Base-by-base conservation (phyloP, 371 early-diverging fungal genomes). In the Mucor irregularis region DNA sequence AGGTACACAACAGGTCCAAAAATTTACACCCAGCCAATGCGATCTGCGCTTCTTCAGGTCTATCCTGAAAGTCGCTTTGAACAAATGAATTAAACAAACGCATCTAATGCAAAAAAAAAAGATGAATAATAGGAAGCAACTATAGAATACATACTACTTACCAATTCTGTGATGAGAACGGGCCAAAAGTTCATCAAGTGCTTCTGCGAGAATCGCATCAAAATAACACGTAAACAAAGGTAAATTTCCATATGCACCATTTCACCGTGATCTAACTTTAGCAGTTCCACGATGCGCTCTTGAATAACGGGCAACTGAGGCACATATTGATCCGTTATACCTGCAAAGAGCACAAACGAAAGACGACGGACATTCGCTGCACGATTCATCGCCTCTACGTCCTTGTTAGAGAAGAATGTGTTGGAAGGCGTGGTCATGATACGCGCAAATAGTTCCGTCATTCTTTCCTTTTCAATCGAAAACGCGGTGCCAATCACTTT, bases 111-210 rank as follows among this genome's bases (percentile, higher is more conserved):
- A 6, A 48, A 25, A n/a, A 22, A 40, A 38, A 53, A 49, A n/a
- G 44, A 29, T 51, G n/a, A 33, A 51, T 16, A 49, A 10, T 37
- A 22, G 14, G 28, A 56, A 28, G 9, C 19, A 22, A 28, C 25
- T 16, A 3, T 10, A 24, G 8, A 8, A 9, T 28, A 6, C 3
- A n/a, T n/a, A 21, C 17, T 16, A 43, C 68, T 70, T 80, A 91
- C 89, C 65, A 94, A 70, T 59, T 96, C 97, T 1, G 94, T 91
- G 16, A 95, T 70, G 5, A 96, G 63, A 25, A 93, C 87, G 1
- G 97, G 95, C 94, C 93, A 94, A 58, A 96, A 89, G 61, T 88
- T 93, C 48, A 88, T 68, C 61, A 96, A 68, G 68, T 88, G 92
- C 50, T 88, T 84, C 31, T 81, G 81, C 10, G 93, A 88, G 48